phyloP scores from a whole-genome alignment of 768 basidiomycete species.

The Favolaschia claudopus region DNA sequence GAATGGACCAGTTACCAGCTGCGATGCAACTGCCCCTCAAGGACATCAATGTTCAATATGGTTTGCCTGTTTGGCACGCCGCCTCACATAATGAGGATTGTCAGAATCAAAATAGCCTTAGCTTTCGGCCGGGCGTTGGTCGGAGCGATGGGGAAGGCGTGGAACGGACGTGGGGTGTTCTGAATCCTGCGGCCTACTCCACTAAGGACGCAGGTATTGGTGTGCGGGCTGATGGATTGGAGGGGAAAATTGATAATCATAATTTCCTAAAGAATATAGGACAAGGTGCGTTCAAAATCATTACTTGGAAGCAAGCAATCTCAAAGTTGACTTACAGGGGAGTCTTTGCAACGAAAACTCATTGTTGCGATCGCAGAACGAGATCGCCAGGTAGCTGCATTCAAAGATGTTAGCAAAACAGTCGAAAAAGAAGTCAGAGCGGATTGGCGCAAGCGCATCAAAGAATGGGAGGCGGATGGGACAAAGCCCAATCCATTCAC shows the following conservation, averaged over 20 bases:
- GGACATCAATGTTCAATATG: not conserved
- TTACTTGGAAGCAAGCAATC: too few relatives aligned
- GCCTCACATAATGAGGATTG: constrained; percentile 20
- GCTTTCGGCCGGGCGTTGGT: constrained; percentile 12
- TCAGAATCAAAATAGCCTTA: constrained; percentile 13
- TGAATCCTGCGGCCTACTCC: constrained; percentile 30
- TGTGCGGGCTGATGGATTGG: constrained; percentile 30
- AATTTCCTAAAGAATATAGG: constrained; percentile 19
- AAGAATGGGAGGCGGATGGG: constrained; percentile 25
- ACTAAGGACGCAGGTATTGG: constrained; percentile 41
- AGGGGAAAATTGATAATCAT: constrained; percentile 30
- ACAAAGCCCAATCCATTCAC: constrained; percentile 28
- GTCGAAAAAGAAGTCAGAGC: not conserved
- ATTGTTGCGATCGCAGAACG: constrained; percentile 13
- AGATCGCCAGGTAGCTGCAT: not conserved
- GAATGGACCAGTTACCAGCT: not conserved
- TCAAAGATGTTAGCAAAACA: not conserved
- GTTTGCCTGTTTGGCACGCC: constrained; percentile 23
- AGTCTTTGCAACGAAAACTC: not conserved
- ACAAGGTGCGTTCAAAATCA: not conserved
- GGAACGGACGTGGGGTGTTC: constrained; percentile 36
- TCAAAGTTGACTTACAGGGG: not conserved
- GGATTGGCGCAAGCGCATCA: not conserved
- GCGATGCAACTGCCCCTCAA: not conserved
- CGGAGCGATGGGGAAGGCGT: constrained; percentile 12